These are phyloP conservation scores for Eucalyptus regnans DNA, from an alignment of 345 rosid genomes.

Conservation along the genomic window DNA sequence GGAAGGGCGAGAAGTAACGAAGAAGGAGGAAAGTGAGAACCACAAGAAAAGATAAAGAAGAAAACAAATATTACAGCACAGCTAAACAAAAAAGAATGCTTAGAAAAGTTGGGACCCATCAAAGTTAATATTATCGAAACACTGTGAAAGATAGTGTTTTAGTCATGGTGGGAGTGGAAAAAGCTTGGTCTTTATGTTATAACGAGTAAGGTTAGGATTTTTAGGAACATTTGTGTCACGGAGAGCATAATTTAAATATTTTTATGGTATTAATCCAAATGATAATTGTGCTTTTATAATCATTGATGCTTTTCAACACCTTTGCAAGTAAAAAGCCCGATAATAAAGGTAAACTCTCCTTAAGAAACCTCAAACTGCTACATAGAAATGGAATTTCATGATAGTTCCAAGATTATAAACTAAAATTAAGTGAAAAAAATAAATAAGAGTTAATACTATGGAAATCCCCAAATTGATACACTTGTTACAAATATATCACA, in stretches of 20 bases:
- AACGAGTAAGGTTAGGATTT: too few relatives aligned
- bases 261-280: neutral
- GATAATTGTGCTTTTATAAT: neutral
- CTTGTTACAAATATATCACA: fast-evolving
- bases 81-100: neutral
- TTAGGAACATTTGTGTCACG: too few relatives aligned
- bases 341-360: neutral
- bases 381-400: neutral
- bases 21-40: neutral
- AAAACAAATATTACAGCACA: neutral
- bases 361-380: neutral
- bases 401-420: neutral
- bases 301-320: neutral
- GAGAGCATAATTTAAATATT: too few relatives aligned
- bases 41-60: neutral
- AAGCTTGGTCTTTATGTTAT: too few relatives aligned
- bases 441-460: too few relatives aligned
- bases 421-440: neutral
- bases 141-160: too few relatives aligned
- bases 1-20: neutral
- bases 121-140: too few relatives aligned
- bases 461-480: too few relatives aligned
- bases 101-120: neutral
- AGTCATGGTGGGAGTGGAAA: neutral
- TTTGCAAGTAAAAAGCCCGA: neutral